Percentiles rank a stretch among this genome's conserved stretches.
phyloP scores from a whole-genome alignment of 768 basidiomycete genomes.

The Tremella mesenterica region DNA sequence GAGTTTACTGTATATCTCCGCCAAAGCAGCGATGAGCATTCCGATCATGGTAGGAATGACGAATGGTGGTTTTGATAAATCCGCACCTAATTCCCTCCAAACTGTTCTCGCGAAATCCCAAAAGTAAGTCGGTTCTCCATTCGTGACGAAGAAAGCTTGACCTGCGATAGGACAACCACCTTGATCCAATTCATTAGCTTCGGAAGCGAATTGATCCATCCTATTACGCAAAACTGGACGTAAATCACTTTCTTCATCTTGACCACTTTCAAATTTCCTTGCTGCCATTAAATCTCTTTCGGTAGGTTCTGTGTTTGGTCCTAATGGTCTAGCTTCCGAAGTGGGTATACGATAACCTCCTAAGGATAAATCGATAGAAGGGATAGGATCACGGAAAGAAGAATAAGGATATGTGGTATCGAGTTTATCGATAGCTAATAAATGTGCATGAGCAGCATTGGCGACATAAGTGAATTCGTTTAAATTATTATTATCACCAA shows the following conservation, averaged over 20 bases:
- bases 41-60: conserved; percentile 60
- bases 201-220: conserved; percentile 64
- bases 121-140: conserved; percentile 90
- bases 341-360: conserved; percentile 65
- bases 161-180: conserved; percentile 66
- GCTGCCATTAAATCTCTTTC: conserved; percentile 52
- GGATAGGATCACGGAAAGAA: conserved; percentile 51
- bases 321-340: conserved; percentile 67
- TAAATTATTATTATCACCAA: conserved; percentile 85
- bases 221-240: conserved; percentile 62
- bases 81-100: conserved; percentile 55
- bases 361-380: conserved; percentile 58
- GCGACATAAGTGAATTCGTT: conserved; percentile 96
- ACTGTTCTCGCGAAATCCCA: conserved; percentile 82
- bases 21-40: conserved; percentile 59
- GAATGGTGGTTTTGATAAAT: conserved; percentile 51
- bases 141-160: conserved; percentile 91
- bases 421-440: conserved; percentile 86
- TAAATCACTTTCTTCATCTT: conserved; percentile 44
- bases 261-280: conserved; percentile 46
- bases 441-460: conserved; percentile 87
- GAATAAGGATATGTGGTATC: conserved; percentile 49
- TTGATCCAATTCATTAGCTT: conserved; percentile 44
- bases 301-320: conserved; percentile 63
- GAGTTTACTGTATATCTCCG: conserved; percentile 66